A percentile compares a stretch with the other conserved stretches of the same genome.
These are phyloP conservation scores for Pyracantha coccinea DNA, from an alignment of 331 rosid species.

Conservation along the genomic window DNA sequence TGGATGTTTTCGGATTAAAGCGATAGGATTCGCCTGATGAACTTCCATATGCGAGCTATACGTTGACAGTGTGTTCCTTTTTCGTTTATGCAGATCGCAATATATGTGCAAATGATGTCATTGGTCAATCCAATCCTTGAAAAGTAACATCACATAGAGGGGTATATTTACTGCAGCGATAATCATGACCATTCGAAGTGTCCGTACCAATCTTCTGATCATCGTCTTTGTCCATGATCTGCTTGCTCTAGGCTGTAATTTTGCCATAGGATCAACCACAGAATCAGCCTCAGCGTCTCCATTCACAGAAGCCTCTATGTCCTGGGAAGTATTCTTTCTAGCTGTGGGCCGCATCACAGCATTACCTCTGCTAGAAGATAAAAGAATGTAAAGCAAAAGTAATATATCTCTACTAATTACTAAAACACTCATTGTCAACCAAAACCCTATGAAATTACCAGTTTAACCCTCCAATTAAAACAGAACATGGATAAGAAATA, in stretches of 20 bases:
- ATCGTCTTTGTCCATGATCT: conserved; percentile 41
- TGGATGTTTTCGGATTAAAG: neutral
- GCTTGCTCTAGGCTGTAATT: conserved; percentile 36
- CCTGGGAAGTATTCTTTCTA: conserved; percentile 41
- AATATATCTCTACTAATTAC: neutral
- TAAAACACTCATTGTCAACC: no score
- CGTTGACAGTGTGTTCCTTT: neutral
- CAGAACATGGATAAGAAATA: no score
- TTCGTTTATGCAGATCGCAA: neutral
- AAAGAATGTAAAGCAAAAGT: neutral
- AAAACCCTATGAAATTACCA: no score
- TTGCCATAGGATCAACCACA: conserved; percentile 31
- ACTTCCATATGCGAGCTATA: neutral
- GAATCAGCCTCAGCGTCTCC: conserved; percentile 37
- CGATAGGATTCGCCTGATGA: conserved; percentile 1
- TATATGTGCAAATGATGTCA: conserved; percentile 10
- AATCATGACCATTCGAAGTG: conserved; percentile 38
- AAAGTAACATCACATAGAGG: conserved; percentile 66
- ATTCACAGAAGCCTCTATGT: conserved; percentile 37
- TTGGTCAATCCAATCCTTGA: conserved; percentile 85
- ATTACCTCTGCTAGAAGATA: conserved; percentile 49
- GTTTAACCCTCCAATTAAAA: no score
- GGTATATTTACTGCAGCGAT: conserved; percentile 76
- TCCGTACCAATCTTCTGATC: conserved; percentile 58
- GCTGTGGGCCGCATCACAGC: conserved; percentile 63